Evolutionary conservation across 371 early-diverging fungal species (phyloP).

Genomic region (Globomyces sp.): DNA sequence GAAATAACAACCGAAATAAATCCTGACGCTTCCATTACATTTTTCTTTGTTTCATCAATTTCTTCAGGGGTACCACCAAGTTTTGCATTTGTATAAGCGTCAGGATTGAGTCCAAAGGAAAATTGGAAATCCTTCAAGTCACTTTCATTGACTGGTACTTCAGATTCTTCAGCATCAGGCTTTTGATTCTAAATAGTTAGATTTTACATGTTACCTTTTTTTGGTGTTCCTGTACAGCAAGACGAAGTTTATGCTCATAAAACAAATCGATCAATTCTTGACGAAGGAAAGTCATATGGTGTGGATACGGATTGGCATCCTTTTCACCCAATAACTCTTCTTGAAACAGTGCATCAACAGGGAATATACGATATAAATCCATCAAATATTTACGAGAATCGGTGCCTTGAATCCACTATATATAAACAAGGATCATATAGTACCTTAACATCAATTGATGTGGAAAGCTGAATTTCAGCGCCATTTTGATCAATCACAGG

Average conservation of each 20-base stretch:
- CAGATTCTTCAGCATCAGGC: slow-evolving; percentile 41
- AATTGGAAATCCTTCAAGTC: slow-evolving; percentile 4
- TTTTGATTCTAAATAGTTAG: slow-evolving; percentile 22
- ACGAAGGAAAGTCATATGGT: slow-evolving; percentile 80
- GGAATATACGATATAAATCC: slow-evolving; percentile 87
- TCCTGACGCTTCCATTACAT: slow-evolving; percentile 9
- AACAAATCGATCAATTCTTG: slow-evolving; percentile 82
- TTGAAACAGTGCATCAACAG: slow-evolving; percentile 86
- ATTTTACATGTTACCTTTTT: slow-evolving; percentile 21
- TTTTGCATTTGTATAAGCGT: slow-evolving; percentile 7
- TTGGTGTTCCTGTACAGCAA: slow-evolving; percentile 20
- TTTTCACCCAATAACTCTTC: slow-evolving; percentile 49
- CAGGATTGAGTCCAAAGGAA: slow-evolving; percentile 13
- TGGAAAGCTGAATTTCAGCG: slow-evolving; percentile 60
- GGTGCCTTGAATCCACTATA: slow-evolving; percentile 76
- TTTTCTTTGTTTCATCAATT: slow-evolving; percentile 20
- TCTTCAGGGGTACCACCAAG: not conserved
- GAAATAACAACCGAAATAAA: slow-evolving; percentile 16
- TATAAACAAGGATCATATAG: not conserved
- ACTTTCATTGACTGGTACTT: slow-evolving; percentile 40
- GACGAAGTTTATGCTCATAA: slow-evolving; percentile 72
- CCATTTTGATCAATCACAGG: slow-evolving; percentile 67
- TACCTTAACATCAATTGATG: slow-evolving; percentile 82
- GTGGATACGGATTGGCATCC: slow-evolving; percentile 69
- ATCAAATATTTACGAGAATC: slow-evolving; percentile 90